phyloP scores from a whole-genome alignment of 768 basidiomycete genomes.

The Boletus patriciae region DNA sequence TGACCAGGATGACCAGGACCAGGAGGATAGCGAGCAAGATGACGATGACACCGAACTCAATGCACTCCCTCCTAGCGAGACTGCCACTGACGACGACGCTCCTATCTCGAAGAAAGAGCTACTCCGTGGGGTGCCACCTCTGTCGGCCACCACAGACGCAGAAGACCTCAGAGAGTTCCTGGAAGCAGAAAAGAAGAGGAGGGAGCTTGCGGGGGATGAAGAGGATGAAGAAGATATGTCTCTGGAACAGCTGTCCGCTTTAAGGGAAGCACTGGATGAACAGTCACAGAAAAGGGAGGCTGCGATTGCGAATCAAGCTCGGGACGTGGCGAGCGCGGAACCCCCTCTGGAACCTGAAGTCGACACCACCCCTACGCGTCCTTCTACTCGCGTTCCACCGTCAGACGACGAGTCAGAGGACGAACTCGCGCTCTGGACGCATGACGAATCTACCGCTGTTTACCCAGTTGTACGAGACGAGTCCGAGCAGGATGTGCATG shows the following conservation, averaged over 20 bases:
- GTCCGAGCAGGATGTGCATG: slow-evolving; percentile 14
- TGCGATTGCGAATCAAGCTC: slow-evolving; percentile 2
- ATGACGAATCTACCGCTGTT: slow-evolving; percentile 43
- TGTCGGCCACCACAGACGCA: slow-evolving; percentile 49
- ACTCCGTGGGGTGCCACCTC: slow-evolving; percentile 44
- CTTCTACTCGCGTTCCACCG: slow-evolving; percentile 1
- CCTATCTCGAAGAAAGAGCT: slow-evolving; percentile 33
- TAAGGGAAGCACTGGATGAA: slow-evolving; percentile 19
- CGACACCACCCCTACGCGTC: slow-evolving; percentile 20
- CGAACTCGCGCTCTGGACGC: slow-evolving; percentile 45
- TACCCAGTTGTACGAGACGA: slow-evolving; percentile 27
- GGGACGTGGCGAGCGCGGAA: slow-evolving; percentile 6
- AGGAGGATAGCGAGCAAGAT: slow-evolving; percentile 51
- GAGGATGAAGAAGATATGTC: slow-evolving; percentile 29
- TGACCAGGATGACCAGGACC: slow-evolving; percentile 41
- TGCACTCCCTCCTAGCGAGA: slow-evolving; percentile 40
- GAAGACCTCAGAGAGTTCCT: slow-evolving; percentile 67
- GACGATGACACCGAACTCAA: slow-evolving; percentile 61
- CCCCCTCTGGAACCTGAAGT: slow-evolving; percentile 1
- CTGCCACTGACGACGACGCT: slow-evolving; percentile 26
- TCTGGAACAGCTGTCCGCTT: slow-evolving; percentile 14
- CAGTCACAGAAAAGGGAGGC: slow-evolving; percentile 9
- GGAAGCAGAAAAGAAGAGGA: slow-evolving; percentile 57
- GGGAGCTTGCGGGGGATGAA: slow-evolving; percentile 38
- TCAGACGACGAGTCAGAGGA: slow-evolving; percentile 46